Evolutionary conservation across 2,329 filamentous ascomycete genomes (phyloP).

Genomic region (Dactylonectria macrodidyma): DNA sequence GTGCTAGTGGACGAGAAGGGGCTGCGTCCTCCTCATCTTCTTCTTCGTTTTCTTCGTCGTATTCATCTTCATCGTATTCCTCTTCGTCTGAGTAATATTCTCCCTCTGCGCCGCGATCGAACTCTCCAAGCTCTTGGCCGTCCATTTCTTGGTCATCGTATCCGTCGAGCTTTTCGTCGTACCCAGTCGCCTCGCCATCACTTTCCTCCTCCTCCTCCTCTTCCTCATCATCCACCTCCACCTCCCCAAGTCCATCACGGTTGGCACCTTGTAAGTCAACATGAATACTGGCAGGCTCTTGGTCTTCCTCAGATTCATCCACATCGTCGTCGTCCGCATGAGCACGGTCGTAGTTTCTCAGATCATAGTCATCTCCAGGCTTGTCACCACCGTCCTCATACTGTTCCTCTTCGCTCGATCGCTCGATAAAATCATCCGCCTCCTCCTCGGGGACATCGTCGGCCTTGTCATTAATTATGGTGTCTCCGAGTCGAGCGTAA

Average conservation of each 20-base stretch:
- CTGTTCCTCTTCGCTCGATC: conserved; percentile 40
- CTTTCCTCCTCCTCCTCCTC: conserved; percentile 41
- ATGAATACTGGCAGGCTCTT: conserved; percentile 47
- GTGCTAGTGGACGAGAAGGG: conserved; percentile 31
- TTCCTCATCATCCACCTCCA: conserved; percentile 48
- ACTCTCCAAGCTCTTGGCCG: conserved; percentile 42
- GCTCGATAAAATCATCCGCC: conserved; percentile 13
- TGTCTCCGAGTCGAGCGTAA: conserved; percentile 1
- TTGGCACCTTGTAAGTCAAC: conserved; percentile 42
- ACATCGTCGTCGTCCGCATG: conserved; percentile 54
- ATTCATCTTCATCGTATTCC: conserved; percentile 44
- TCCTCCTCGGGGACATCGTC: conserved; percentile 29
- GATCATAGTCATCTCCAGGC: conserved; percentile 53
- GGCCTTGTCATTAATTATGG: conserved; percentile 11
- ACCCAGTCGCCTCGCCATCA: conserved; percentile 32
- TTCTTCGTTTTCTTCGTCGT: conserved; percentile 16
- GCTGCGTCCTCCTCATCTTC: conserved; percentile 36
- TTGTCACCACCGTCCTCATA: conserved; percentile 47
- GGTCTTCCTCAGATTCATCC: conserved; percentile 48
- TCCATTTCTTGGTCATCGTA: conserved; percentile 39
- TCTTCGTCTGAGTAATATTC: conserved; percentile 49
- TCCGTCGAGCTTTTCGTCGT: conserved; percentile 47
- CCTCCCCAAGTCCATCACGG: conserved; percentile 39
- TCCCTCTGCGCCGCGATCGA: conserved; percentile 49
- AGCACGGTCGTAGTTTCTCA: conserved; percentile 51